phyloP scores from a whole-genome alignment of 2,329 filamentous ascomycete genomes.

The Gaeumannomyces sp. region DNA sequence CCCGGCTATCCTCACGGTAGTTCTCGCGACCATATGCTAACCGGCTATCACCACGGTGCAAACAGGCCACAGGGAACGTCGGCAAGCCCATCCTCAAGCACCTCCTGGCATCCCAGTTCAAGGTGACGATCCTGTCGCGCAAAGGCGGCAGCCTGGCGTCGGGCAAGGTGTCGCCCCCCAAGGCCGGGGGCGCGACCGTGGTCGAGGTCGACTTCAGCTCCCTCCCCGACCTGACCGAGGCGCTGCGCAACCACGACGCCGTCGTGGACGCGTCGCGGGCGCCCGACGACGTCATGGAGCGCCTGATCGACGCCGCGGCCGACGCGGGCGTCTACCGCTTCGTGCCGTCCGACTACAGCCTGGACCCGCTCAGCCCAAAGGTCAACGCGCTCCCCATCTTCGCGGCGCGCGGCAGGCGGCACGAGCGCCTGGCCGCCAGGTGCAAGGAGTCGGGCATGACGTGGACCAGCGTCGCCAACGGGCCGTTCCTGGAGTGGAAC shows the following conservation, averaged over 20 bases:
- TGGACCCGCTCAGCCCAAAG: constrained; percentile 12
- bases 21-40: background rate
- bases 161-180: constrained; percentile 15
- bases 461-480: constrained; percentile 21
- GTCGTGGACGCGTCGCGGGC: constrained; percentile 26
- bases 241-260: constrained; percentile 43
- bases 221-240: constrained; percentile 30
- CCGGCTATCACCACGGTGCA: background rate
- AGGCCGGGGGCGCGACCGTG: constrained; percentile 26
- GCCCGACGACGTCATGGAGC: constrained; percentile 7
- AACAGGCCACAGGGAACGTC: constrained; percentile 8
- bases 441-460: constrained; percentile 15
- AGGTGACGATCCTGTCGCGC: constrained; percentile 40
- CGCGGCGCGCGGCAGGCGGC: constrained; percentile 1
- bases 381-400: constrained; percentile 13
- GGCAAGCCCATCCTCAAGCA: constrained; percentile 8
- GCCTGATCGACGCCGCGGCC: constrained; percentile 18
- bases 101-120: constrained; percentile 22
- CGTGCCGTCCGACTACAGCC: constrained; percentile 18
- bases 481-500: constrained; percentile 23
- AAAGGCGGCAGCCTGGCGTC: constrained; percentile 23
- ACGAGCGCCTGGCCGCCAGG: constrained; percentile 12
- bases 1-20: no score
- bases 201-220: constrained; percentile 35
- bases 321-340: constrained; percentile 17